Conservation (phyloP, 2,329 filamentous ascomycete species). For the Fusarium staphyleae region DNA sequence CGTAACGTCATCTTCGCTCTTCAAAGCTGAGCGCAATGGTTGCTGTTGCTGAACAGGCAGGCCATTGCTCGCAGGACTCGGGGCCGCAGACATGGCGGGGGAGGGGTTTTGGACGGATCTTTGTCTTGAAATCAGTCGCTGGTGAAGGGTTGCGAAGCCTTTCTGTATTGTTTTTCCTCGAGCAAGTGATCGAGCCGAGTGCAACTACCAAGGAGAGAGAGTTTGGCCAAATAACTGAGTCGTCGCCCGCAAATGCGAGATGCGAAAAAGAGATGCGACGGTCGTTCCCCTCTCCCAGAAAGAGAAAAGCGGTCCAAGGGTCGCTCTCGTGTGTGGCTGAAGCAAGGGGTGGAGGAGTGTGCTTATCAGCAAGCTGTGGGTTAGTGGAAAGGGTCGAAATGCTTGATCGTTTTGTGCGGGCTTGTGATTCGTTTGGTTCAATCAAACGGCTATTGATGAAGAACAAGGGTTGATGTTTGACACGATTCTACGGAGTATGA, state of each 20-base stretch:
- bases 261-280: slow-evolving; percentile 24
- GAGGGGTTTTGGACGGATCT: slow-evolving; percentile 3
- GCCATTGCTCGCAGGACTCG: slow-evolving; percentile 36
- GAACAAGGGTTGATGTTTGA: slow-evolving; percentile 16
- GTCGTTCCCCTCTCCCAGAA: slow-evolving; percentile 28
- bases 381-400: slow-evolving; percentile 27
- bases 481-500: background rate
- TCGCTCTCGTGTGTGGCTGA: slow-evolving; percentile 25
- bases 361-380: slow-evolving; percentile 32
- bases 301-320: slow-evolving; percentile 31
- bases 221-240: slow-evolving; percentile 28
- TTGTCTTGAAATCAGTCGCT: background rate
- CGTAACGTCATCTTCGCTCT: slow-evolving; percentile 52
- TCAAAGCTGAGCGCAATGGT: slow-evolving; percentile 54
- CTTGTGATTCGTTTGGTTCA: slow-evolving; percentile 19
- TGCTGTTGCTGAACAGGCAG: slow-evolving; percentile 28
- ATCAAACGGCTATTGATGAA: slow-evolving; percentile 16
- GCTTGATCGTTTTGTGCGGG: slow-evolving; percentile 28
- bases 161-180: background rate
- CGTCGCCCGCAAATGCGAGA: slow-evolving; percentile 37
- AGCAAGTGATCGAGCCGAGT: slow-evolving; percentile 14
- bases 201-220: slow-evolving; percentile 16
- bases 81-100: slow-evolving; percentile 40
- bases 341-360: slow-evolving; percentile 26
- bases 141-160: background rate